These are phyloP conservation scores for Haplosporangium sp. DNA, from an alignment of 371 early-diverging fungal genomes.

Conservation along the genomic window DNA sequence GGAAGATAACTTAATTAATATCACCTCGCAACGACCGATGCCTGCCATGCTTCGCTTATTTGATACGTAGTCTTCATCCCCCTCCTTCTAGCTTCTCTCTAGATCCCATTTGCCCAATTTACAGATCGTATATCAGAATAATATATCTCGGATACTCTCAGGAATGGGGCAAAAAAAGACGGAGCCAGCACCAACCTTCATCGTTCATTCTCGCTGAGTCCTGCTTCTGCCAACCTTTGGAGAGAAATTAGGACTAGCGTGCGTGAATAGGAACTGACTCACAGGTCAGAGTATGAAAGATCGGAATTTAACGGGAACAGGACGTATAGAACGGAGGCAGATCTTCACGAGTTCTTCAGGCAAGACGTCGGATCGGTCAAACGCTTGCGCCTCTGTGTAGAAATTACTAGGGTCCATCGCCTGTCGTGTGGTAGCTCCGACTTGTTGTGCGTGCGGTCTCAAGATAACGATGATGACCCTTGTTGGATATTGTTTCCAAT, in stretches of 20 bases:
- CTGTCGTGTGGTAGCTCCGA: not conserved
- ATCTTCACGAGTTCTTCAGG: slow-evolving; percentile 7
- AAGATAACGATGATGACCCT: not conserved
- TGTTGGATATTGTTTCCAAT: slow-evolving; percentile 1
- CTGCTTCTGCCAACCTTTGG: too few relatives aligned
- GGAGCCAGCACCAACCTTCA: too few relatives aligned
- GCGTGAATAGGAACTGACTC: slow-evolving; percentile 8
- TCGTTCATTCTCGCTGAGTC: too few relatives aligned
- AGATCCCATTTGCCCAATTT: too few relatives aligned
- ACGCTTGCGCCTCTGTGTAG: not conserved
- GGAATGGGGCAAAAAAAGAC: too few relatives aligned
- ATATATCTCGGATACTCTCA: too few relatives aligned
- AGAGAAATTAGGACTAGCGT: not conserved
- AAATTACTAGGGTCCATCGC: not conserved
- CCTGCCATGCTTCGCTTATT: too few relatives aligned
- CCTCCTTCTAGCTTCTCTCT: too few relatives aligned
- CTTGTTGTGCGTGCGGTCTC: not conserved
- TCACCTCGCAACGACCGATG: too few relatives aligned
- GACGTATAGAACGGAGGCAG: slow-evolving; percentile 3
- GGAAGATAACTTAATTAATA: too few relatives aligned
- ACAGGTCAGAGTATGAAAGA: not conserved
- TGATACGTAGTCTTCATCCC: too few relatives aligned
- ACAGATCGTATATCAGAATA: too few relatives aligned
- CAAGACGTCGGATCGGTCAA: slow-evolving; percentile 4
- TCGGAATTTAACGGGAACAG: slow-evolving; percentile 11